Percentiles rank a stretch among this genome's conserved stretches.
phyloP scores from a whole-genome alignment of 345 rosid genomes.

The Hypericum perforatum region DNA sequence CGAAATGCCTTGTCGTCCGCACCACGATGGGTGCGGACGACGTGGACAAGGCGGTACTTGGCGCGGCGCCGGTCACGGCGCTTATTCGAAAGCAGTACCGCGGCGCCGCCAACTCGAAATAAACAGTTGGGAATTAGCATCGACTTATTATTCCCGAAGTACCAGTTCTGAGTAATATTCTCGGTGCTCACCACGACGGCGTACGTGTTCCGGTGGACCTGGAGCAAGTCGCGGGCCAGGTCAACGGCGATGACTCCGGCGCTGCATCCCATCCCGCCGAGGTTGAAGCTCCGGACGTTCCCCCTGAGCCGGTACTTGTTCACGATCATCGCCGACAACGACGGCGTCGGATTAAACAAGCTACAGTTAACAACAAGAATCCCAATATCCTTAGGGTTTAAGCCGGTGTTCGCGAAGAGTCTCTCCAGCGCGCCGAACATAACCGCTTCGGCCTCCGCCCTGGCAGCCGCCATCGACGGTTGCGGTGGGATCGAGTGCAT shows the following conservation, averaged over 20 bases:
- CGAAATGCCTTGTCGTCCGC: constrained; percentile 72
- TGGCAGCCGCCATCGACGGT: constrained; percentile 76
- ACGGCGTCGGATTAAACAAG: constrained; percentile 90
- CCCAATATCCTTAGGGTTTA: constrained; percentile 81
- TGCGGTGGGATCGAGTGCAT: constrained; percentile 66
- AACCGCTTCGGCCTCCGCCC: constrained; percentile 88
- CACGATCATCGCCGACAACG: constrained; percentile 79
- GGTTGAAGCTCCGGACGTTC: constrained; percentile 54
- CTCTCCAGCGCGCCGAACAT: constrained; percentile 76
- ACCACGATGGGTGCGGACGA: constrained; percentile 88
- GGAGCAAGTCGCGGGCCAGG: constrained; percentile 75
- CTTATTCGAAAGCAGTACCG: constrained; percentile 60
- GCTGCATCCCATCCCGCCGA: constrained; percentile 94
- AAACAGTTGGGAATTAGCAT: constrained; percentile 87
- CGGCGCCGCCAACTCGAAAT: constrained; percentile 80
- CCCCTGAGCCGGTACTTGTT: constrained; percentile 79
- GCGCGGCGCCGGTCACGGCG: constrained; percentile 42
- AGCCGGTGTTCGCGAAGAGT: constrained; percentile 52
- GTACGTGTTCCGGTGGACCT: constrained; percentile 75
- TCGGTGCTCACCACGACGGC: constrained; percentile 90
- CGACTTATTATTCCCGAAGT: constrained; percentile 80
- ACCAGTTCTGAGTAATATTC: constrained; percentile 90
- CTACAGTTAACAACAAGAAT: constrained; percentile 82
- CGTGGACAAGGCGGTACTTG: constrained; percentile 75
- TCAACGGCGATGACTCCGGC: constrained; percentile 81